Percentiles rank a stretch among this genome's conserved stretches.
Conservation (phyloP, 495 filamentous ascomycete genomes). For the Hyaloscypha hepaticicola region DNA sequence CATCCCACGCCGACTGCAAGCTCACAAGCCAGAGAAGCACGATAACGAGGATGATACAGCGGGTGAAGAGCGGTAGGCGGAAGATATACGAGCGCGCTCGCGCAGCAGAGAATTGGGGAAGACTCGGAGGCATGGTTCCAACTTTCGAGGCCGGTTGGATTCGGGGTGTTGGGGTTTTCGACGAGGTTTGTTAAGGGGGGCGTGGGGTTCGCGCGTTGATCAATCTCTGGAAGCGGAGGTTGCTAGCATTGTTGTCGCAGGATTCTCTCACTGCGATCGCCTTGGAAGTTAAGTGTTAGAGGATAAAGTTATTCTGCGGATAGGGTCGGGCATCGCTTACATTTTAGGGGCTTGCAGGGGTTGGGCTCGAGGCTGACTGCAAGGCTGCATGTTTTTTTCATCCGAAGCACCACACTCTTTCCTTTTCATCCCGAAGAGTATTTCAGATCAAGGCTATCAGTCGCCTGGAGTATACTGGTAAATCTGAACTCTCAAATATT, state of each 20-base stretch:
- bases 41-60: slow-evolving; percentile 68
- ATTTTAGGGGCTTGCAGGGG: neutral
- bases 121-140: slow-evolving; percentile 36
- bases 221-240: neutral
- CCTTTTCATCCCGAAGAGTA: neutral
- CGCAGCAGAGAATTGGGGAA: slow-evolving; percentile 43
- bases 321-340: neutral
- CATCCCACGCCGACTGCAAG: slow-evolving; percentile 63
- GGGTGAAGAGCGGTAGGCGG: slow-evolving; percentile 85
- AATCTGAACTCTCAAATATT: neutral
- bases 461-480: neutral
- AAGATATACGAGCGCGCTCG: slow-evolving; percentile 65
- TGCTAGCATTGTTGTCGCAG: slow-evolving; percentile 15
- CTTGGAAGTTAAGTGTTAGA: neutral
- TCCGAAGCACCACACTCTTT: neutral
- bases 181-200: neutral
- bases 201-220: neutral
- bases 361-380: slow-evolving; percentile 2
- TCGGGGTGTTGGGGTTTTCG: neutral
- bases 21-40: slow-evolving; percentile 64
- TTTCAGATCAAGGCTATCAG: neutral
- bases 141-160: neutral
- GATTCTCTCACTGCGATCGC: neutral
- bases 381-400: neutral
- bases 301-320: neutral